Evolutionary conservation across 2,329 filamentous ascomycete genomes (phyloP).

Genomic region (Emydomyces testavorans): DNA sequence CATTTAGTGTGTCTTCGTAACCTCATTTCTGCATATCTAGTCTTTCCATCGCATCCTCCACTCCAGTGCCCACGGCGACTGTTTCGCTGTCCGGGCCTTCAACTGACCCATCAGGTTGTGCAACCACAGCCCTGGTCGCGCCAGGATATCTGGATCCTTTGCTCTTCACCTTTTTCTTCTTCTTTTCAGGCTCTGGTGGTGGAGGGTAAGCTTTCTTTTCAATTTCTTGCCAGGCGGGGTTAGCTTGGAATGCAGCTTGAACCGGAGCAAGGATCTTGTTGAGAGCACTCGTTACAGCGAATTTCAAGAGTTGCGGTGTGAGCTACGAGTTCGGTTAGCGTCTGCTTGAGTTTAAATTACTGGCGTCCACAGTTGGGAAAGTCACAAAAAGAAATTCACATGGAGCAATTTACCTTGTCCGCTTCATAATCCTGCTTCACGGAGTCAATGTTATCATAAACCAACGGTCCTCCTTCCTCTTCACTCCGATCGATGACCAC

Average conservation of each 20-base stretch:
- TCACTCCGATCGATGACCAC: slow-evolving; percentile 57
- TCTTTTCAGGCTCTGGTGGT: slow-evolving; percentile 52
- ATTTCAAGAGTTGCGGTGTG: slow-evolving; percentile 77
- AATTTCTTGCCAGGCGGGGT: slow-evolving; percentile 68
- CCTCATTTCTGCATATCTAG: slow-evolving; percentile 4
- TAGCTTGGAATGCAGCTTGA: slow-evolving; percentile 57
- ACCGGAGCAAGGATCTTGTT: slow-evolving; percentile 67
- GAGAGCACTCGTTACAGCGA: slow-evolving; percentile 64
- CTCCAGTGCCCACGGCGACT: slow-evolving; percentile 8
- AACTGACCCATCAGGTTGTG: slow-evolving; percentile 11
- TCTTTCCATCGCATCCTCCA: slow-evolving; percentile 12
- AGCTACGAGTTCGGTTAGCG: slow-evolving; percentile 39
- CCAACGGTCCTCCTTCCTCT: slow-evolving; percentile 55
- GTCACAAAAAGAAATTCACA: neutral
- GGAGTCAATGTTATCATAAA: slow-evolving; percentile 64
- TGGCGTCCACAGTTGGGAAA: no score
- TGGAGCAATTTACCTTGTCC: slow-evolving; percentile 53
- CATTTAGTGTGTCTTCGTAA: neutral
- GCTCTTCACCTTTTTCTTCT: slow-evolving; percentile 63
- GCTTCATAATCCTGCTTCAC: slow-evolving; percentile 69
- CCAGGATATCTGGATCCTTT: slow-evolving; percentile 54
- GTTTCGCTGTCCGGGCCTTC: slow-evolving; percentile 8
- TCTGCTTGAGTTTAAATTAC: neutral
- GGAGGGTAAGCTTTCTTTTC: slow-evolving; percentile 72
- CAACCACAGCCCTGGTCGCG: neutral